Evolutionary conservation across 345 rosid species (phyloP).

Genomic region (Ceriops zippeliana): DNA sequence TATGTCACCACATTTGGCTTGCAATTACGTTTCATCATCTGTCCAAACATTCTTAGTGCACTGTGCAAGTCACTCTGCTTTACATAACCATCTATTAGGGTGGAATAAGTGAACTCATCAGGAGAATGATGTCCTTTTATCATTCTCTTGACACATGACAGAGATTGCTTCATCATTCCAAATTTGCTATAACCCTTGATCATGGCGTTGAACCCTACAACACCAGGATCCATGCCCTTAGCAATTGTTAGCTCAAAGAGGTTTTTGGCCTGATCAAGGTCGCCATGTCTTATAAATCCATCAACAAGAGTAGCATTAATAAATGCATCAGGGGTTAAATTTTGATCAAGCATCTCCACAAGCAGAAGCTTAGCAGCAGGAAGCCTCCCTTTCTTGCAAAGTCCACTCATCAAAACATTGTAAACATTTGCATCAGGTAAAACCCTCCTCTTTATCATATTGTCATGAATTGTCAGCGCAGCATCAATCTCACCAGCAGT

Average conservation of each 20-base stretch:
- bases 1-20: conserved; percentile 77
- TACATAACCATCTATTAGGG: conserved; percentile 68
- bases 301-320: conserved; percentile 69
- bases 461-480: conserved; percentile 49
- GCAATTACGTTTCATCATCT: conserved; percentile 57
- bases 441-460: conserved; percentile 60
- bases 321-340: conserved; percentile 59
- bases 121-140: conserved; percentile 42
- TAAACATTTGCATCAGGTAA: conserved; percentile 74
- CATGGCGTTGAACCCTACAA: conserved; percentile 73
- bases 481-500: conserved; percentile 57
- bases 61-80: conserved; percentile 64
- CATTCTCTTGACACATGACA: conserved; percentile 52
- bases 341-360: conserved; percentile 69
- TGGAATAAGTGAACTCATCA: conserved; percentile 76
- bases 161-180: conserved; percentile 67
- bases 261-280: conserved; percentile 58
- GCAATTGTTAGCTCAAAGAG: conserved; percentile 48
- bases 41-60: conserved; percentile 51
- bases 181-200: conserved; percentile 81
- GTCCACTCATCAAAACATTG: conserved; percentile 79
- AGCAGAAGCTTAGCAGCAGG: conserved; percentile 58
- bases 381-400: conserved; percentile 69
- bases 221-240: conserved; percentile 56
- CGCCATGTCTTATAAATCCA: conserved; percentile 61